A percentile compares a stretch with the other conserved stretches of the same genome.
Evolutionary conservation across 225 moss, liverwort and hornwort species (phyloP).

Genomic region (Bryoerythrophyllum caledonicum): DNA sequence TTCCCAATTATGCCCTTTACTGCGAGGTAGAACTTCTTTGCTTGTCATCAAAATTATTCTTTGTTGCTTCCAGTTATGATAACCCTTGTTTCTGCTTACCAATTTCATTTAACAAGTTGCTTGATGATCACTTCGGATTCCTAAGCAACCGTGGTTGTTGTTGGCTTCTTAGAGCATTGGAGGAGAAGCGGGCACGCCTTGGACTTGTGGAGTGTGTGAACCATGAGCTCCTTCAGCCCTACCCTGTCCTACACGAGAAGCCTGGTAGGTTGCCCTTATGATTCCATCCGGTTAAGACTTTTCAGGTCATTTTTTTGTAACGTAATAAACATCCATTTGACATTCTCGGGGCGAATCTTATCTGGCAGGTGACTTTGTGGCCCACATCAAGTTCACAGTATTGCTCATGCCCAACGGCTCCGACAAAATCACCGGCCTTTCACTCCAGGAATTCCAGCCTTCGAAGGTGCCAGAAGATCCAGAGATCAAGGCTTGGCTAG

Average conservation of each 20-base stretch:
- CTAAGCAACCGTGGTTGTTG: not conserved
- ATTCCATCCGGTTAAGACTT: not conserved
- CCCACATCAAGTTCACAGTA: conserved; percentile 94
- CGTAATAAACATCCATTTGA: not conserved
- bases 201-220: conserved; percentile 99
- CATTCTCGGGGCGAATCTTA: not conserved
- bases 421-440: conserved; percentile 88
- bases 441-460: conserved; percentile 78
- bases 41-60: not conserved
- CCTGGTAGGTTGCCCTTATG: conserved; percentile 59
- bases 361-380: conserved; percentile 85
- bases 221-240: conserved; percentile 93
- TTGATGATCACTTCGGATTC: not conserved
- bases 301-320: too few species aligned
- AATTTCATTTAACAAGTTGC: not conserved
- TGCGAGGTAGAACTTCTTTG: conserved; percentile 61
- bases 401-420: conserved; percentile 99
- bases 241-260: conserved; percentile 97
- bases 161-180: conserved; percentile 66
- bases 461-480: conserved; percentile 81
- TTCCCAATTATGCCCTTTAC: conserved; percentile 99
- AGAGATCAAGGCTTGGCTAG: conserved; percentile 93
- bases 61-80: not conserved
- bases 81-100: not conserved
- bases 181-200: conserved; percentile 98